Evolutionary conservation across 1,284 basidiomycete genomes (phyloP).

Genomic region (Kwoniella shivajii): DNA sequence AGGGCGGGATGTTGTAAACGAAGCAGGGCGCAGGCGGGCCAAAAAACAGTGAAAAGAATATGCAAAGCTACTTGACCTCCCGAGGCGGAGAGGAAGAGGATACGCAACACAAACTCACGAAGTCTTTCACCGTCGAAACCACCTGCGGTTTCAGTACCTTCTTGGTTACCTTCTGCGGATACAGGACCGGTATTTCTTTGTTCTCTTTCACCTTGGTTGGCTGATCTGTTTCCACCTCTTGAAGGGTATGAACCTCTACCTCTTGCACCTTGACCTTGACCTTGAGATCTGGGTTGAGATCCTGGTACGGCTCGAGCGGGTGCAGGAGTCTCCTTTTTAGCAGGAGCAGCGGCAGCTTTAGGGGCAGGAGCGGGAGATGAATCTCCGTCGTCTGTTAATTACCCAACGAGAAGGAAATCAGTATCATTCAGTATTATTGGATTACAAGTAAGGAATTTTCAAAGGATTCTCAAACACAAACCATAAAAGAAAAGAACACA

Average conservation of each 20-base stretch:
- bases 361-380: slow-evolving; percentile 42
- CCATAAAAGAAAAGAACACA: background rate
- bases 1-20: too few relatives aligned
- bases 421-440: too few relatives aligned
- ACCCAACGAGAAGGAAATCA: background rate
- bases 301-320: slow-evolving; percentile 39
- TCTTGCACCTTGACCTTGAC: slow-evolving; percentile 25
- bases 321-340: slow-evolving; percentile 33
- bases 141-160: slow-evolving; percentile 40
- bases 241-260: slow-evolving; percentile 41
- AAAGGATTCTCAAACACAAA: background rate
- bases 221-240: slow-evolving; percentile 48
- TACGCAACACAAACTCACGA: slow-evolving; percentile 41
- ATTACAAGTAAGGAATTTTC: too few relatives aligned
- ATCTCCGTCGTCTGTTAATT: slow-evolving; percentile 50
- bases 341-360: slow-evolving; percentile 22
- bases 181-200: slow-evolving; percentile 31
- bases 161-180: slow-evolving; percentile 31
- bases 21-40: too few relatives aligned
- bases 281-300: slow-evolving; percentile 35
- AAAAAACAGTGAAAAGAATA: background rate
- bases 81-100: background rate
- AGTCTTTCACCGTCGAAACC: slow-evolving; percentile 55
- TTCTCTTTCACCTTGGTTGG: slow-evolving; percentile 36
- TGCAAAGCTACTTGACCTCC: background rate